A percentile compares a stretch with the other conserved stretches of the same genome.
phyloP scores from a whole-genome alignment of 768 basidiomycete genomes.

The Butyriboletus loyo region DNA sequence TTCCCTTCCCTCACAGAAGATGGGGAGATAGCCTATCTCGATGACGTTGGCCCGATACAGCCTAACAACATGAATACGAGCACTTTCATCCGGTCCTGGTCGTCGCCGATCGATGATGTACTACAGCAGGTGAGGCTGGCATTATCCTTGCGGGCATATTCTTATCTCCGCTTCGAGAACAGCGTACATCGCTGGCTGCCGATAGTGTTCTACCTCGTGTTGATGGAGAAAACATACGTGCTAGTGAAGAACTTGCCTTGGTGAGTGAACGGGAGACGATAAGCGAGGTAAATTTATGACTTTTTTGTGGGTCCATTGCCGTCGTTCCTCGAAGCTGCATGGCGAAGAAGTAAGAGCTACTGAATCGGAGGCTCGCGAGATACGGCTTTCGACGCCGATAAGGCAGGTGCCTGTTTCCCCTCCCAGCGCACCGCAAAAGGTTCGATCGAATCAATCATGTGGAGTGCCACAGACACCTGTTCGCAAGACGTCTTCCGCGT shows the following conservation, averaged over 20 bases:
- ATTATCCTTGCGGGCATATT: constrained; percentile 24
- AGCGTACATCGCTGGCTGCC: constrained; percentile 5
- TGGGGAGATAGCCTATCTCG: constrained; percentile 6
- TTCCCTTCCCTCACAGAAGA: constrained; percentile 5
- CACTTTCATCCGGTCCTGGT: constrained; percentile 1
- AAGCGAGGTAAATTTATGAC: constrained; percentile 3
- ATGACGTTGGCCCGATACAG: neutral
- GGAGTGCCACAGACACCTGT: constrained; percentile 5
- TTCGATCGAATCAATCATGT: constrained; percentile 15
- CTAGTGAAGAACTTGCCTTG: constrained; percentile 1
- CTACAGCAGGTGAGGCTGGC: constrained; percentile 2
- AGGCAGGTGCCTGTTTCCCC: constrained; percentile 16
- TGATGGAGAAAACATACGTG: constrained; percentile 12
- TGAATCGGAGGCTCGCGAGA: neutral
- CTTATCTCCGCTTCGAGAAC: constrained; percentile 30
- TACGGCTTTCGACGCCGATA: constrained; percentile 19
- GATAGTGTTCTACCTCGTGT: constrained; percentile 10
- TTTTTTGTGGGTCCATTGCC: neutral
- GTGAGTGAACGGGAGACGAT: constrained; percentile 17
- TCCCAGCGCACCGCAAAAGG: constrained; percentile 28
- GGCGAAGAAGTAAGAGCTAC: neutral
- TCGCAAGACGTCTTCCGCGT: constrained; percentile 19
- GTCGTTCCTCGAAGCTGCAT: constrained; percentile 10
- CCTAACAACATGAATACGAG: constrained; percentile 9
- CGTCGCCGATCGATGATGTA: constrained; percentile 15